Evolutionary conservation across 2,329 filamentous ascomycete species (phyloP).

Genomic region (Esteya vermicola): DNA sequence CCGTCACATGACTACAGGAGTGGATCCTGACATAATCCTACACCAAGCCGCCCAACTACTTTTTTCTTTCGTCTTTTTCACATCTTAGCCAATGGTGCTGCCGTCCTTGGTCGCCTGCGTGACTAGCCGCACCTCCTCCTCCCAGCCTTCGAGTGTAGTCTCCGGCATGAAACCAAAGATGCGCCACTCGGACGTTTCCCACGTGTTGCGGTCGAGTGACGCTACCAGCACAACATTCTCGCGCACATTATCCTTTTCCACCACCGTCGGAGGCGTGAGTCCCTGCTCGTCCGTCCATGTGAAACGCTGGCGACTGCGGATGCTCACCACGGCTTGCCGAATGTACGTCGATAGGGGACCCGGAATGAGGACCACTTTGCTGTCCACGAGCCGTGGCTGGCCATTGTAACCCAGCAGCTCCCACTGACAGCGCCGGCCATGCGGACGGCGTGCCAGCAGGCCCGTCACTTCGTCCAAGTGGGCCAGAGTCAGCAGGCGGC

Average conservation of each 20-base stretch:
- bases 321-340: conserved; percentile 42
- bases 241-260: conserved; percentile 33
- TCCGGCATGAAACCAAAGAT: conserved; percentile 50
- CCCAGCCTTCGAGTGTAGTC: conserved; percentile 30
- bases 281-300: conserved; percentile 19
- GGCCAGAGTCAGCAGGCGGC: conserved; percentile 35
- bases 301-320: conserved; percentile 41
- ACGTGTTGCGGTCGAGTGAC: conserved; percentile 28
- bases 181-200: conserved; percentile 39
- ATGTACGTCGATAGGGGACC: conserved; percentile 22
- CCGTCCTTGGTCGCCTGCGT: not conserved
- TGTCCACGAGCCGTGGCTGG: conserved; percentile 37
- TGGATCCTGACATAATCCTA: too few relatives aligned
- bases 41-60: too few relatives aligned
- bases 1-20: too few relatives aligned
- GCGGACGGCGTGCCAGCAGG: conserved; percentile 37
- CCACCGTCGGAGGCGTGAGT: conserved; percentile 24
- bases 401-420: conserved; percentile 35
- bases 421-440: conserved; percentile 33
- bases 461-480: conserved; percentile 36
- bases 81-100: too few relatives aligned
- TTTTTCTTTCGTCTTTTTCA: too few relatives aligned
- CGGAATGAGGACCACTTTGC: conserved; percentile 35
- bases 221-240: conserved; percentile 53
- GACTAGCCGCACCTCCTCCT: conserved; percentile 12